Percentiles rank a stretch among this genome's conserved stretches.
Evolutionary conservation across 176 grass and related monocot genomes (phyloP).

Genomic region (Elymus sibiricus): DNA sequence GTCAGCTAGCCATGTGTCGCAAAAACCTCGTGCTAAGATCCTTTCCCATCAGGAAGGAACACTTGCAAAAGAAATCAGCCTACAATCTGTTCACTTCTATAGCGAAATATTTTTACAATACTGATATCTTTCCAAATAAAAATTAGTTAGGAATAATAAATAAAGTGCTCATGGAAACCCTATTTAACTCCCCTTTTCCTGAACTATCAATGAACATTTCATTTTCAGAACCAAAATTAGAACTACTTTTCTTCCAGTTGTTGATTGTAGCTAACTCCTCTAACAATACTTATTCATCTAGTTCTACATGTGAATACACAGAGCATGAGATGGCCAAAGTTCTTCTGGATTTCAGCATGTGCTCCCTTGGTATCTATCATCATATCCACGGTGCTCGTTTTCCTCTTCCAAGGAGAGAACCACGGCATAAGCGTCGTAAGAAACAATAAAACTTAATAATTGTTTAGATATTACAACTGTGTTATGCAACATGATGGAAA

Average conservation of each 20-base stretch:
- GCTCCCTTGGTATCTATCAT: conserved; percentile 78
- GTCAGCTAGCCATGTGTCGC: no score
- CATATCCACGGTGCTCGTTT: conserved; percentile 75
- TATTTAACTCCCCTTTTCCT: not conserved
- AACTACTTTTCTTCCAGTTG: not conserved
- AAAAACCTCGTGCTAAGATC: no score
- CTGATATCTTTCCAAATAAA: no score
- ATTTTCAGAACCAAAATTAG: not conserved
- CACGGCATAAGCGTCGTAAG: conserved; percentile 87
- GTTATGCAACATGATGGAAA: not conserved
- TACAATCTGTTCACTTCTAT: no score
- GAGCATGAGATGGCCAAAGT: conserved; percentile 72
- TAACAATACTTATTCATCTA: not conserved
- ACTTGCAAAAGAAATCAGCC: no score
- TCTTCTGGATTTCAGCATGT: conserved; percentile 89
- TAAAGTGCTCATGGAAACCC: no score
- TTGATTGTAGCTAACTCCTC: not conserved
- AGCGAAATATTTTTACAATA: no score
- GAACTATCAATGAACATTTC: not conserved
- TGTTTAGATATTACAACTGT: not conserved
- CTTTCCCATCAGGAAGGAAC: no score
- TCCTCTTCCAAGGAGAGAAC: conserved; percentile 75
- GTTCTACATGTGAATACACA: conserved; percentile 5
- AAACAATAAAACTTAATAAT: not conserved
- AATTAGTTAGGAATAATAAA: no score